Percentiles rank a stretch among this genome's conserved stretches.
These are phyloP conservation scores for Saururus chinensis DNA, from an alignment of 164 flowering plant genomes.

Conservation along the genomic window DNA sequence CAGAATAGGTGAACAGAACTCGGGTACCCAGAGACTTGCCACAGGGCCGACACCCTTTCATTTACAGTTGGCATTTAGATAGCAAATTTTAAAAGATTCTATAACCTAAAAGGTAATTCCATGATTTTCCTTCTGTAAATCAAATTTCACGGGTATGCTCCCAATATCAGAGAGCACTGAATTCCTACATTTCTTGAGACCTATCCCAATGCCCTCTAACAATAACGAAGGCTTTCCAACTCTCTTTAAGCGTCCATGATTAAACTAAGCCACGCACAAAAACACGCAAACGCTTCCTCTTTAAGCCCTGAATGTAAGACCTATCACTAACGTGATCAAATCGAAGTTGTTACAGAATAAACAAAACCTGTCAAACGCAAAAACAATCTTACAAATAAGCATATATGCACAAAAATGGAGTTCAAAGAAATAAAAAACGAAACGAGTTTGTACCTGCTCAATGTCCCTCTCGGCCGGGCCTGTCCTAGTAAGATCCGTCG, in stretches of 20 bases:
- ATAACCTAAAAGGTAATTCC: not conserved
- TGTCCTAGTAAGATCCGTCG: conserved; percentile 50
- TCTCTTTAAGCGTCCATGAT: too few relatives aligned
- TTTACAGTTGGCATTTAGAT: too few relatives aligned
- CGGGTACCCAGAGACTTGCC: too few relatives aligned
- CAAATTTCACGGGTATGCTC: not conserved
- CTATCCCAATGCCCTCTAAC: too few relatives aligned
- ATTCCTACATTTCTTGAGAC: too few relatives aligned
- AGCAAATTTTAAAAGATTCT: not conserved
- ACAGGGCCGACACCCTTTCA: too few relatives aligned
- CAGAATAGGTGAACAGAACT: too few relatives aligned
- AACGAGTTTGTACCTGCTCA: conserved; percentile 49
- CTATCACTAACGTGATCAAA: not conserved
- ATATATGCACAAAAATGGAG: not conserved
- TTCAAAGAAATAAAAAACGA: not conserved
- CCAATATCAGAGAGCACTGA: too few relatives aligned
- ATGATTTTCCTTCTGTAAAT: not conserved
- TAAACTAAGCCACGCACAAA: not conserved
- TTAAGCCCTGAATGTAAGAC: not conserved
- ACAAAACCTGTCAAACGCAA: not conserved
- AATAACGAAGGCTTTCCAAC: too few relatives aligned
- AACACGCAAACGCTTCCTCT: not conserved
- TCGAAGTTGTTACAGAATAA: not conserved
- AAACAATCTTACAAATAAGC: not conserved
- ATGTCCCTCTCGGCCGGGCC: conserved; percentile 70